A percentile compares a stretch with the other conserved stretches of the same genome.
These are phyloP conservation scores for Pelargonium myrrhifolium DNA, from an alignment of 441 rosid genomes.

Conservation along the genomic window DNA sequence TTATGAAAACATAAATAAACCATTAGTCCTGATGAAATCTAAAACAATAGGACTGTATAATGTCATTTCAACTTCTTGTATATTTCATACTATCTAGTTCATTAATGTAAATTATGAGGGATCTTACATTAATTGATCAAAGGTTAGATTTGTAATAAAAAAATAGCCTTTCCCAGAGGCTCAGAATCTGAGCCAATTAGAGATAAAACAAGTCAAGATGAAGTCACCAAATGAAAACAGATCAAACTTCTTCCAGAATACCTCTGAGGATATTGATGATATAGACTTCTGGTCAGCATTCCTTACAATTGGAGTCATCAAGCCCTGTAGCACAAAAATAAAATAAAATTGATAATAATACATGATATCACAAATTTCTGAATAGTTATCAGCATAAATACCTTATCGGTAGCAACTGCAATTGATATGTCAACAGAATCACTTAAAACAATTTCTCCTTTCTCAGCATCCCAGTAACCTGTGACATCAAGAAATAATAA, in stretches of 20 bases:
- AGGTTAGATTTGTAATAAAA: background rate
- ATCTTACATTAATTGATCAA: no score
- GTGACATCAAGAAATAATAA: constrained; percentile 19
- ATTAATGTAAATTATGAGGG: no score
- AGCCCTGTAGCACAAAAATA: constrained; percentile 43
- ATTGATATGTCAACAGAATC: constrained; percentile 82
- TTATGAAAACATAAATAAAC: no score
- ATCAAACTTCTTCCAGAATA: constrained; percentile 20
- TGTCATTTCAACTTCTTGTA: no score
- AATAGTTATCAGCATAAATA: constrained; percentile 24
- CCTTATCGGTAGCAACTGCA: constrained; percentile 99
- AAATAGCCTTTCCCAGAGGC: background rate
- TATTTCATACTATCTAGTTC: no score
- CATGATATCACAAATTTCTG: constrained; percentile 10
- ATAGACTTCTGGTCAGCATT: constrained; percentile 95
- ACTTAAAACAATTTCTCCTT: constrained; percentile 57
- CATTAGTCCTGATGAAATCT: no score
- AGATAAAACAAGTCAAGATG: background rate
- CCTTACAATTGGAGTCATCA: constrained; percentile 89
- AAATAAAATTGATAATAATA: constrained; percentile 23
- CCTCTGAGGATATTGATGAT: constrained; percentile 80
- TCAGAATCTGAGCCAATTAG: background rate
- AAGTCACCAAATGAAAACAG: constrained; percentile 2
- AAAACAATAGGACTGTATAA: no score
- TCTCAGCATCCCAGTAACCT: constrained; percentile 81